A percentile compares a stretch with the other conserved stretches of the same genome.
These are phyloP conservation scores for Myotisia sp. DNA, from an alignment of 2,329 filamentous ascomycete species.

Conservation along the genomic window DNA sequence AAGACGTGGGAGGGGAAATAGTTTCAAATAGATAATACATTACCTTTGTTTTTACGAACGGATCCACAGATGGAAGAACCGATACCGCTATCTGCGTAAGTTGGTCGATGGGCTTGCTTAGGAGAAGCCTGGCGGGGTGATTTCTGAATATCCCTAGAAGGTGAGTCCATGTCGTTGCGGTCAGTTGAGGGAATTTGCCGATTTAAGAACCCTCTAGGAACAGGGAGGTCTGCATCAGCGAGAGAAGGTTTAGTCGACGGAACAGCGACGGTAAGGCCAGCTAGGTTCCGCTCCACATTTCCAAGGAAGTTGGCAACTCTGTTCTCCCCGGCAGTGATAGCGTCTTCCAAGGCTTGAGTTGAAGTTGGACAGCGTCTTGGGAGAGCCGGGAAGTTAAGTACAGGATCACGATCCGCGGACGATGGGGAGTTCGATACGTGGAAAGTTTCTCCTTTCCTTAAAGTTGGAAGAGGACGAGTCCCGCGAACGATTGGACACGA, in stretches of 20 bases:
- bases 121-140: conserved; percentile 22
- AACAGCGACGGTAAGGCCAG: no score
- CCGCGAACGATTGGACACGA: conserved; percentile 14
- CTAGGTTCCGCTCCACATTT: conserved; percentile 50
- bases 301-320: conserved; percentile 53
- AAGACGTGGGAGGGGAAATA: conserved; percentile 10
- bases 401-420: conserved; percentile 28
- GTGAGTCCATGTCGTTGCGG: conserved; percentile 18
- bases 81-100: conserved; percentile 75
- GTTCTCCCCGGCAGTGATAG: conserved; percentile 53
- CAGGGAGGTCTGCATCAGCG: conserved; percentile 43
- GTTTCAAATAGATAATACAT: conserved; percentile 29
- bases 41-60: conserved; percentile 17
- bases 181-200: conserved; percentile 38
- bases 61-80: conserved; percentile 61
- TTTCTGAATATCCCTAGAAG: conserved; percentile 11
- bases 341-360: conserved; percentile 46
- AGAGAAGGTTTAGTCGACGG: conserved; percentile 22
- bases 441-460: conserved; percentile 58
- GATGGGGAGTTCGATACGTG: conserved; percentile 31
- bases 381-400: conserved; percentile 35
- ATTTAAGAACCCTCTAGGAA: conserved; percentile 46
- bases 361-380: conserved; percentile 52
- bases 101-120: conserved; percentile 43
- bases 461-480: conserved; percentile 35